Conservation (phyloP, 495 filamentous ascomycete genomes). For the Trichoderma asperelloides region DNA sequence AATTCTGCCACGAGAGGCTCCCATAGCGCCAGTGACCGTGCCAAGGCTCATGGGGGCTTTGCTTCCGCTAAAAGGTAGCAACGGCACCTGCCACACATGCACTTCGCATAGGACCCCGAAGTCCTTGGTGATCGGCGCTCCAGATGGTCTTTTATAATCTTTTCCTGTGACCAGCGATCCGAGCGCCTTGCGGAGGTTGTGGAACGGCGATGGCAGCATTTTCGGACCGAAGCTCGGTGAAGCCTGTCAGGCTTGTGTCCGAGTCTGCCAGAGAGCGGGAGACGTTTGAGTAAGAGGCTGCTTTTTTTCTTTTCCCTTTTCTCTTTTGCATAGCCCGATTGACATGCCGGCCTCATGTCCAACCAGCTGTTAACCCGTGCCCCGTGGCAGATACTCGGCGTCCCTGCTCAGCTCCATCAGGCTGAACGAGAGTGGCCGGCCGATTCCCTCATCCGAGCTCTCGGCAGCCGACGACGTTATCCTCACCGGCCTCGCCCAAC, state of each 20-base stretch:
- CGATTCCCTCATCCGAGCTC: conserved; percentile 15
- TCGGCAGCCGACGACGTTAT: conserved; percentile 43
- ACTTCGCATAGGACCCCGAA: no score
- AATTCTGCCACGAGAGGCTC: no score
- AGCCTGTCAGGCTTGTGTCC: not conserved
- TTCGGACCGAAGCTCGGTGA: not conserved
- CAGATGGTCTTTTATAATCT: not conserved
- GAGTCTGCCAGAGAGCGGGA: not conserved
- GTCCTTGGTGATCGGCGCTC: not conserved
- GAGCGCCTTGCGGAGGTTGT: not conserved
- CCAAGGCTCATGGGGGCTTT: no score
- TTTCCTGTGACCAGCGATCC: not conserved
- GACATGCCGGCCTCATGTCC: not conserved
- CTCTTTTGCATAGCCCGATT: not conserved
- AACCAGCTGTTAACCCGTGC: not conserved
- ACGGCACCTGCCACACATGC: no score
- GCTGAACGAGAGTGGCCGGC: conserved; percentile 20
- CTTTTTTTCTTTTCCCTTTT: not conserved
- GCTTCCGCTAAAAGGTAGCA: no score
- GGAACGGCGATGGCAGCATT: not conserved
- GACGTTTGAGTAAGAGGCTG: not conserved
- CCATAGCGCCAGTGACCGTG: no score
- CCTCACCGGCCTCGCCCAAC: conserved; percentile 54
- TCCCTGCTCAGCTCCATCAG: not conserved
- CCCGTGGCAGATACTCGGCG: not conserved